Percentiles rank a stretch among this genome's conserved stretches.
Evolutionary conservation across 805 yeast species (phyloP).

Genomic region (Saccharomycopsis malanga): DNA sequence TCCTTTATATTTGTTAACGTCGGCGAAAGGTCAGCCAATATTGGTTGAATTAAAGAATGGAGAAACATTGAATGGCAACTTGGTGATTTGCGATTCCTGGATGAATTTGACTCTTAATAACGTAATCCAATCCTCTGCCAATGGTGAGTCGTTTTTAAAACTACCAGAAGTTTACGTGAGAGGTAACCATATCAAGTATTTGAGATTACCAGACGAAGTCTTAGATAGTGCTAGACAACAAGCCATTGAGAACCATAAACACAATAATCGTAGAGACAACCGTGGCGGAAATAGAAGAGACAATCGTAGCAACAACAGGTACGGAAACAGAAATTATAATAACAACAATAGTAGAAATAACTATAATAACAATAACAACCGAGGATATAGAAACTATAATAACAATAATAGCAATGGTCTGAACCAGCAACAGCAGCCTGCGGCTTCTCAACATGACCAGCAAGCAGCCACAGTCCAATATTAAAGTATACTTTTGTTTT

Average conservation of each 20-base stretch:
- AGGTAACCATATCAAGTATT: slow-evolving; percentile 76
- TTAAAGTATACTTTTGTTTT: too few relatives aligned
- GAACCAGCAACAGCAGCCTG: slow-evolving; percentile 1
- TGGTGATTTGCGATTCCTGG: slow-evolving; percentile 86
- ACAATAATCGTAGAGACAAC: slow-evolving; percentile 31
- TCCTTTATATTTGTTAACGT: slow-evolving; percentile 83
- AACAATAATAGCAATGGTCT: neutral
- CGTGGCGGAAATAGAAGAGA: slow-evolving; percentile 24
- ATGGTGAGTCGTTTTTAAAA: slow-evolving; percentile 55
- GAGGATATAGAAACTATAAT: slow-evolving; percentile 8
- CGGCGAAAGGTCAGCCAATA: slow-evolving; percentile 83
- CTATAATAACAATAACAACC: neutral
- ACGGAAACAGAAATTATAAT: slow-evolving; percentile 26
- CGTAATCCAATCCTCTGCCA: slow-evolving; percentile 59
- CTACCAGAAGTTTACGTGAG: slow-evolving; percentile 72
- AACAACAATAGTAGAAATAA: slow-evolving; percentile 14
- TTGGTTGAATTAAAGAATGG: slow-evolving; percentile 89
- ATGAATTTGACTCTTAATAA: slow-evolving; percentile 85
- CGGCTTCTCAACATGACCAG: too few relatives aligned
- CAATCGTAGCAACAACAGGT: slow-evolving; percentile 29
- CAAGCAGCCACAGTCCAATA: too few relatives aligned
- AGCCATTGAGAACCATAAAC: slow-evolving; percentile 43
- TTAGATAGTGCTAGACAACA: slow-evolving; percentile 73
- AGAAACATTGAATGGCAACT: slow-evolving; percentile 76
- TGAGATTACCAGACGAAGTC: slow-evolving; percentile 68